Percentiles rank a stretch among this genome's conserved stretches.
Evolutionary conservation across 495 filamentous ascomycete genomes (phyloP).

Genomic region (Letharia lupina): DNA sequence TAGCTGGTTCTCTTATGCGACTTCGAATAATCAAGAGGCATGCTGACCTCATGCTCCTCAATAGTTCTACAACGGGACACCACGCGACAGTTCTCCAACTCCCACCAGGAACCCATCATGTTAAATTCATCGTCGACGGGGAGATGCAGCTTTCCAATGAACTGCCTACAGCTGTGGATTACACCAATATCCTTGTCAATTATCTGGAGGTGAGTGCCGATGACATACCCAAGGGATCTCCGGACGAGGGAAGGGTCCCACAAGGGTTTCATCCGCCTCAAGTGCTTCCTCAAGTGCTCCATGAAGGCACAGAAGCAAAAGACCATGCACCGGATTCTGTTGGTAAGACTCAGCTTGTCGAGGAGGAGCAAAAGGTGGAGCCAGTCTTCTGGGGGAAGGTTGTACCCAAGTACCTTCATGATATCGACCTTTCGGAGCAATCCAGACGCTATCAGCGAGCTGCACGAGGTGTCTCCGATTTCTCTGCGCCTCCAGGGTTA

Average conservation of each 20-base stretch:
- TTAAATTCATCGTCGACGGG: slow-evolving; percentile 91
- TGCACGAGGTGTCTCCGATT: slow-evolving; percentile 58
- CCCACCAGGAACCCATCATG: slow-evolving; percentile 86
- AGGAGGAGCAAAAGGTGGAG: slow-evolving; percentile 42
- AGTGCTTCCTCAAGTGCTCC: slow-evolving; percentile 39
- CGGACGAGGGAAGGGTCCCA: slow-evolving; percentile 27
- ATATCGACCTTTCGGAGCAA: slow-evolving; percentile 78
- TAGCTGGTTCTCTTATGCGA: neutral
- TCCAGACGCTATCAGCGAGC: slow-evolving; percentile 60
- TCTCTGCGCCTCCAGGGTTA: slow-evolving; percentile 73
- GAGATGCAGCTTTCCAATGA: slow-evolving; percentile 81
- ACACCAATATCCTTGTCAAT: slow-evolving; percentile 92
- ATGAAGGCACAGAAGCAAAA: slow-evolving; percentile 31
- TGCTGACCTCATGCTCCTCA: slow-evolving; percentile 19
- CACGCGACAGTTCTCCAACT: slow-evolving; percentile 71
- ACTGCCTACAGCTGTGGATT: slow-evolving; percentile 91
- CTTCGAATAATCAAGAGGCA: neutral
- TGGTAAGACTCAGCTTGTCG: slow-evolving; percentile 34
- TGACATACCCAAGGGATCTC: slow-evolving; percentile 44
- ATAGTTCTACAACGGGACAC: slow-evolving; percentile 36
- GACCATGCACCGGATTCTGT: slow-evolving; percentile 35
- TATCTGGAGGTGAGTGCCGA: slow-evolving; percentile 90
- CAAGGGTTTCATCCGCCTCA: slow-evolving; percentile 40
- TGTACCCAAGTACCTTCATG: slow-evolving; percentile 76
- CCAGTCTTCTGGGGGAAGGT: slow-evolving; percentile 34